Base-by-base conservation (phyloP, 306 rosid species). In the Hippophae rhamnoides region DNA sequence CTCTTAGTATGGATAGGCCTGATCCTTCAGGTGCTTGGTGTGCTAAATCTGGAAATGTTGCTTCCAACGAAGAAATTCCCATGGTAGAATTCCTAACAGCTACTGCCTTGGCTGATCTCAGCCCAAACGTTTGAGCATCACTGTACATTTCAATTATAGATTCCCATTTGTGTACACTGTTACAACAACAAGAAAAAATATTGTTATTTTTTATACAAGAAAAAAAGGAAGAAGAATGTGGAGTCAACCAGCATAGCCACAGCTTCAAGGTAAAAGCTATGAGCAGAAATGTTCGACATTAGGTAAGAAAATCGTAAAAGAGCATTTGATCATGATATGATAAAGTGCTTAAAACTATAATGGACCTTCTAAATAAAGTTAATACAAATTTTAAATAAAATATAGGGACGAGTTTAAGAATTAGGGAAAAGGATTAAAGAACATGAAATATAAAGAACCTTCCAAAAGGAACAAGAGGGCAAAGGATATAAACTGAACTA, bases 11-110 rank as follows among this genome's bases (percentile, higher is more conserved):
- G 64, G 79, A 49, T 55, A 72, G 62, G 54, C 66, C 76, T 54
- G 74, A 82, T 71, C 76, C 93, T 57, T 78, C 88, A 52, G 69
- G 63, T 62, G 72, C 76, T 74, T 68, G 78, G 63, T 71, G 66
- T 46, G 68, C 74, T 63, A 92, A 75, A 60, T 74, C 89, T 6
- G 85, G 97, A 81, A 92, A 88, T 57, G 86, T 81, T 69, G 87
- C 84, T 73, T 92, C 99, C 77, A 92, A 74, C 99, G 97, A 92
- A 72, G 85, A 83, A 70, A 88, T 86, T 61, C 97, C 97, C 73
- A 86, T 49, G 68, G 70, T 82, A 38, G 96, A 84, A 82, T 88
- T 86, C 64, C 86, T 76, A 55, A 73, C 79, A 47, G 82, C 94
- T 41, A 40, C 70, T 51, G 89, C 60, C 73, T 86, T 82, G 72